Evolutionary conservation across 116 monocot species (phyloP), one percentile per base, ranked within the genome.

Genomic region (Dioscorea cayenensis): DNA sequence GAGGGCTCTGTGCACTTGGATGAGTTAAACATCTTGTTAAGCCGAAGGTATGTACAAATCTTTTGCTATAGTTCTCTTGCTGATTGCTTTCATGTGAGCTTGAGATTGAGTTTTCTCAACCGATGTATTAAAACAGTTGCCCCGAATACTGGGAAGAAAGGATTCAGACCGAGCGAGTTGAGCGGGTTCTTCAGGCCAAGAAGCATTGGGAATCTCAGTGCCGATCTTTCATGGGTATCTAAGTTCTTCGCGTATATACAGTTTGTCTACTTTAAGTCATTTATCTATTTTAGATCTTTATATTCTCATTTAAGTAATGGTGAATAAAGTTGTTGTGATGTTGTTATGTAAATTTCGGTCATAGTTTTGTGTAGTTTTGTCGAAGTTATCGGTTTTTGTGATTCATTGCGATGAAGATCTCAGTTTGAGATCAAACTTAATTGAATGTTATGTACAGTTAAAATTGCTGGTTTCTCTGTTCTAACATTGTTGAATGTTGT

Each of bases 81-180:
- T 2, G 18, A n/a, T 55, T 55, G 4, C 55, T 55, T 55, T 55
- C 14, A 55, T 43, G 7, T 43, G 43, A 43, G 43, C 8, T 43
- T 12, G 43, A 43, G 43, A 43, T 43, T 43, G 43, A 23, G 14
- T 37, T 66, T n/a, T 28, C 59, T 61, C 25, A 22, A 48, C 61
- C 13, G 51, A 66, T 3, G 18, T 32, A 71, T 77, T 18, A 48
- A 1, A 23, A 72, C 78, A 92, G 95, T 22, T 95, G 92, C 61
- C 78, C 81, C 0, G 87, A 90, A 17, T 89, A 87, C 72, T 95
- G 95, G 92, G 79, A 85, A 67, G 50, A 85, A 77, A 55, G 92
- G 14, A 59, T 77, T 20, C 29, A 61, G 17, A 77, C 60, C 20
- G 95, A 95, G 72, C 77, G 92, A 74, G 73, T 66, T 7, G 92